Conservation (phyloP, 148 eudicot species). For the Amaranthus hypochondriacus region DNA sequence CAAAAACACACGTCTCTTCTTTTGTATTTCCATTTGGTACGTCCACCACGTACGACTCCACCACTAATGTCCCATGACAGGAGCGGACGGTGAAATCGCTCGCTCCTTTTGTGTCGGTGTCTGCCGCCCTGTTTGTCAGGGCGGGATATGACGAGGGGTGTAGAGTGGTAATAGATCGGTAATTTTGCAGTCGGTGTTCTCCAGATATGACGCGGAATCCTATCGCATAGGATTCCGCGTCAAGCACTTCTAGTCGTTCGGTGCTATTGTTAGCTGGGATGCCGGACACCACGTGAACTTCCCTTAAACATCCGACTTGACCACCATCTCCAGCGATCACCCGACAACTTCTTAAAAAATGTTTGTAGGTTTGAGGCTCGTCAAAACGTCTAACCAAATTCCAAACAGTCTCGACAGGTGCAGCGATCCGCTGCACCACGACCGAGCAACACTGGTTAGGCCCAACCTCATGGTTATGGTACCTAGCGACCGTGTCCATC, state of each 20-base stretch:
- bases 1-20: constrained; percentile 76
- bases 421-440: constrained; percentile 43
- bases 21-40: constrained; percentile 68
- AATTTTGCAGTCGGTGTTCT: constrained; percentile 68
- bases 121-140: background rate
- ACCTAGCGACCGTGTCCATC: constrained; percentile 25
- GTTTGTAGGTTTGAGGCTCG: constrained; percentile 73
- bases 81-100: background rate
- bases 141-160: constrained; percentile 31
- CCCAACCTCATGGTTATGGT: constrained; percentile 49
- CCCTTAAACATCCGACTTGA: constrained; percentile 54
- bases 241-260: constrained; percentile 74
- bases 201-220: constrained; percentile 80
- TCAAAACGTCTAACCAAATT: constrained; percentile 62
- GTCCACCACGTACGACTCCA: constrained; percentile 83
- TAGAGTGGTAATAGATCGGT: constrained; percentile 70
- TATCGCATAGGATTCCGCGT: constrained; percentile 54
- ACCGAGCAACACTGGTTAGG: constrained; percentile 58
- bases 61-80: constrained; percentile 52
- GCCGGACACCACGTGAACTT: constrained; percentile 77
- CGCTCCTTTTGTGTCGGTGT: background rate
- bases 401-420: constrained; percentile 57
- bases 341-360: constrained; percentile 65
- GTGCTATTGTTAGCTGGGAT: constrained; percentile 74
- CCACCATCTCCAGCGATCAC: constrained; percentile 51